Evolutionary conservation across 495 filamentous ascomycete species (phyloP).

Genomic region (Peziza echinospora): DNA sequence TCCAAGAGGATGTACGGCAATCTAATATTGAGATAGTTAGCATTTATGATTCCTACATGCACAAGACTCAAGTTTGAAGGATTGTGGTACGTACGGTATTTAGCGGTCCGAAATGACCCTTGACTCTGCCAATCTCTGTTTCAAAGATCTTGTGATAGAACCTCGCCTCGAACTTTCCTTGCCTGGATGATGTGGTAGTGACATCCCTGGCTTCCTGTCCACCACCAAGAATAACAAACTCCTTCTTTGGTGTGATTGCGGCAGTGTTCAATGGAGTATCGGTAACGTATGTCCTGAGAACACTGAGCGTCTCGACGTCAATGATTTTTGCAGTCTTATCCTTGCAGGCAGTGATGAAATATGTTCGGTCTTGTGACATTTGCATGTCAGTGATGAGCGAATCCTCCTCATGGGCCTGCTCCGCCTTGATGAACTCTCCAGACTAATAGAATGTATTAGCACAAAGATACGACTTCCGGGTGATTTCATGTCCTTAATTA

Average conservation of each 20-base stretch:
- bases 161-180: slow-evolving; percentile 95
- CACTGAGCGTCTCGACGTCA: slow-evolving; percentile 59
- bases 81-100: slow-evolving; percentile 29
- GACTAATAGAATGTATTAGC: slow-evolving; percentile 38
- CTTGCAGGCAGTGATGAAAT: slow-evolving; percentile 93
- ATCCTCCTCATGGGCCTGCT: slow-evolving; percentile 63
- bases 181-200: slow-evolving; percentile 77
- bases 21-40: slow-evolving; percentile 13
- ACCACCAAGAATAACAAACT: slow-evolving; percentile 91
- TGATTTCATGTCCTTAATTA: slow-evolving; percentile 19
- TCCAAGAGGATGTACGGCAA: slow-evolving; percentile 75
- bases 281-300: slow-evolving; percentile 73
- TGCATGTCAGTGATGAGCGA: slow-evolving; percentile 79
- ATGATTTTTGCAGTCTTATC: slow-evolving; percentile 92
- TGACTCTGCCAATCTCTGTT: slow-evolving; percentile 90
- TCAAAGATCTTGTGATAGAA: slow-evolving; percentile 99
- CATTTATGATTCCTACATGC: too few species aligned
- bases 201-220: slow-evolving; percentile 98
- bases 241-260: slow-evolving; percentile 78
- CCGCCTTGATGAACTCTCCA: slow-evolving; percentile 59
- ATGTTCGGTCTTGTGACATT: slow-evolving; percentile 80
- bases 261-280: slow-evolving; percentile 97
- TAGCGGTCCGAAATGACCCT: slow-evolving; percentile 89
- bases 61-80: neutral
- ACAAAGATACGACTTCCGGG: too few species aligned